These are phyloP conservation scores for Hemisphaericaspora lyxosophila DNA, from an alignment of 1,139 yeast species.

Conservation along the genomic window DNA sequence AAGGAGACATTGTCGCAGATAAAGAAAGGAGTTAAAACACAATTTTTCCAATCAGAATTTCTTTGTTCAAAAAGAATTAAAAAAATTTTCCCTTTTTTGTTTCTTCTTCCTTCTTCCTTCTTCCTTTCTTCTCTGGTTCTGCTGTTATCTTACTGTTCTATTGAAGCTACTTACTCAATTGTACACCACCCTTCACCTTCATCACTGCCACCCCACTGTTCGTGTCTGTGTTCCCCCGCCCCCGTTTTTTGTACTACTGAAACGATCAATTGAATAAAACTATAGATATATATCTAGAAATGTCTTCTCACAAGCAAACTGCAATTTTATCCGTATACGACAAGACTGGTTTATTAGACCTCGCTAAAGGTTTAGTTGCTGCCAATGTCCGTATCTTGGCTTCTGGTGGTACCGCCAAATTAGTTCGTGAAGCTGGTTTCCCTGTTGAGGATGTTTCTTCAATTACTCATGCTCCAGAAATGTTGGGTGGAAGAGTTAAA, in stretches of 20 bases:
- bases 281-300: slow-evolving; percentile 10
- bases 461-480: slow-evolving; percentile 97
- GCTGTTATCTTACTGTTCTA: background rate
- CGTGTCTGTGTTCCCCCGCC: too few species aligned
- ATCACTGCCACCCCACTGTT: too few species aligned
- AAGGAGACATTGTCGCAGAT: too few species aligned
- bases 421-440: slow-evolving; percentile 96
- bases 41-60: too few species aligned
- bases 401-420: slow-evolving; percentile 94
- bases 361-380: slow-evolving; percentile 89
- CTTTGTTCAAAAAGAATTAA: too few species aligned
- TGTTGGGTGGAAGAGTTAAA: slow-evolving; percentile 98
- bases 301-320: slow-evolving; percentile 59
- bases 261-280: background rate
- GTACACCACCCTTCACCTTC: too few species aligned
- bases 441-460: slow-evolving; percentile 94
- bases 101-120: background rate
- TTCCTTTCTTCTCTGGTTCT: background rate
- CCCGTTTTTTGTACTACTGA: too few species aligned
- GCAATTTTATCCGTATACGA: slow-evolving; percentile 97
- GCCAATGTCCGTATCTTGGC: slow-evolving; percentile 90
- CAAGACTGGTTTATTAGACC: slow-evolving; percentile 92
- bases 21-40: too few species aligned
- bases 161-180: too few species aligned
- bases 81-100: background rate